Base-by-base conservation (phyloP, 1,139 yeast genomes). In the Ogataea hybrid region DNA sequence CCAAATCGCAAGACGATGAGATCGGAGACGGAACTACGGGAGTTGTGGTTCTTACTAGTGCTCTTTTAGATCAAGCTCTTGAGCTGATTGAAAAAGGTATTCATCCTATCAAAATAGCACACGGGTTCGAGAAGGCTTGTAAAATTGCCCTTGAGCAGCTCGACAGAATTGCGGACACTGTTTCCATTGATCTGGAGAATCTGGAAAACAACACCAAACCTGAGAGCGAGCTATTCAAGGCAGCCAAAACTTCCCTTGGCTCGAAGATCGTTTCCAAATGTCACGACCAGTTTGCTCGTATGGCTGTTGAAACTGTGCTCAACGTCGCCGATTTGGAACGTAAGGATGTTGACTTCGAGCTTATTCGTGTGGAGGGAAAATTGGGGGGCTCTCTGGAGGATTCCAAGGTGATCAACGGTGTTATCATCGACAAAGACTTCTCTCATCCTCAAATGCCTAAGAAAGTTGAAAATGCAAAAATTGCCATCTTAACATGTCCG, bases 11-110 rank as follows among this genome's bases (percentile, higher is more conserved):
- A 70, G 99, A 94, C 65, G 97, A 92, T 61, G 98, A 94, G 68
- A 89, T 94, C 59, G 99, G 99, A 44, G 99, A 94, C 63, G 99
- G 99, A 61, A 94, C 99, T 31, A 94, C 99, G 4, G 98, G 98
- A 58, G 99, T 94, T 25, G 98, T 92, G 44, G 97, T 94, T 1
- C 71, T 94, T 41, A 97, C 98, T 2, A 87, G 96, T 54, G 95
- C 97, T 2, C 71, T 94, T 52, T 73, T 94, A 47, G 98, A 92
- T 62, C 96, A 92, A 68, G 97, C 98, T 2, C 69, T 85, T 45
- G 97, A 89, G 62, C 77, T 94, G 54, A 88, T 94, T 54, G 97
- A 92, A 58, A 88, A 87, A 69, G 98, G 97, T 42, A 90, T 94
- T 49, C 98, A 94, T 61, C 98, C 98, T 42, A 88, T 94, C 54